These are phyloP conservation scores for Micromonas commoda DNA, from an alignment of 139 green algal genomes.

Conservation along the genomic window DNA sequence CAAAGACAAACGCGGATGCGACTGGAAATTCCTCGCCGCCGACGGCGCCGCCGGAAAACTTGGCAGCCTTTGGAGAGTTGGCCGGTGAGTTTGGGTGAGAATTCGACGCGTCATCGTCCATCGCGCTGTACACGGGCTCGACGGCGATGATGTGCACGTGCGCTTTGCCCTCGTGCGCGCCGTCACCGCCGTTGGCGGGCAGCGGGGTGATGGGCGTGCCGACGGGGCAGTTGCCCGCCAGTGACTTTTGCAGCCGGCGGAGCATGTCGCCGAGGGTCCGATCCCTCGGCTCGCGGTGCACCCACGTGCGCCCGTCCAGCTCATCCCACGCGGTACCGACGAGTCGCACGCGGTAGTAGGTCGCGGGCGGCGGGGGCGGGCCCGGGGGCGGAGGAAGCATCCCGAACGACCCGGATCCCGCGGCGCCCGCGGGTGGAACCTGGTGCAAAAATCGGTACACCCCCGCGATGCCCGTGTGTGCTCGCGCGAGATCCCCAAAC, in stretches of 20 bases:
- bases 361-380: slow-evolving; percentile 1
- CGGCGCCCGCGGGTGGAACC: not conserved
- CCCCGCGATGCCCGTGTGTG: slow-evolving; percentile 8
- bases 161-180: not conserved
- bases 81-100: too few relatives aligned
- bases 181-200: not conserved
- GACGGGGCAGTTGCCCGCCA: not conserved
- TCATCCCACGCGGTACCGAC: slow-evolving; percentile 4
- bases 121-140: not conserved
- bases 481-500: not conserved
- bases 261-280: slow-evolving; percentile 10
- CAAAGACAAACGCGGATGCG: not conserved
- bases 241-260: not conserved
- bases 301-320: not conserved
- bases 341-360: not conserved
- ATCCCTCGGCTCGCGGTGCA: slow-evolving; percentile 8
- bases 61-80: not conserved
- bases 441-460: not conserved
- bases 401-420: not conserved
- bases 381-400: not conserved
- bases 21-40: not conserved
- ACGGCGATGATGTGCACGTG: slow-evolving; percentile 7
- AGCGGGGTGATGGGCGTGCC: not conserved
- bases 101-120: too few relatives aligned
- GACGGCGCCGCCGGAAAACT: not conserved